Base-by-base conservation (phyloP, 129 eudicot species). In the Centella asiatica region DNA sequence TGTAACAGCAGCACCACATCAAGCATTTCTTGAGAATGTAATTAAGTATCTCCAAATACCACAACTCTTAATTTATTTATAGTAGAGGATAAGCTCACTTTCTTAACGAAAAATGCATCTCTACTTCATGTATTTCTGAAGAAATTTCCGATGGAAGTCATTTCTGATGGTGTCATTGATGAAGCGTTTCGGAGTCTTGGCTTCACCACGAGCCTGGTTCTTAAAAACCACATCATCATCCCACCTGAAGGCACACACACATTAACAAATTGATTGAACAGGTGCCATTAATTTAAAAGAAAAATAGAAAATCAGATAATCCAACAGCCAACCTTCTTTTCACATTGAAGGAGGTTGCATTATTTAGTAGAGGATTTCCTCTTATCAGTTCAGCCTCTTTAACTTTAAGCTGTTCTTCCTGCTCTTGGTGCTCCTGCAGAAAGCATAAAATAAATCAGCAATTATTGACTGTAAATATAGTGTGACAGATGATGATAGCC, bases 331-430 rank as follows among this genome's bases (percentile, higher is more conserved):
- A 93, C 99, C 99, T 93, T 70, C 96, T 74, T 83, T 85, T 85
- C 6, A 85, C 95, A 63, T 42, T 85, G 20, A 93, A 93, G 46
- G 85, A 76, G 19, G 92, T 77, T 69, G 92, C 70, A 29, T 69
- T 78, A 66, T 92, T 92, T 19, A 93, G 81, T 76, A 88, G 71
- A 46, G 99, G 99, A 65, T 93, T 93, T 71, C 99, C 96, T 4
- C 84, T 75, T 55, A 93, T 65, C 62, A 85, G 54, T 73, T 93
- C 96, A 27, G 94, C 95, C 62, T 88, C 99, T 70, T 93, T 93
- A 26, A 76, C 74, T 80, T 90, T 85, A 36, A 93, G 86, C 74
- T 88, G 95, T 66, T 93, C 95, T 69, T 82, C 96, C 75, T 83
- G 93, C 69, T 71, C 69, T 72, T 82, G 72, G 26, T 81, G 86